These are phyloP conservation scores for Phytophthora sp. DNA, from an alignment of 352 stramenopile species.

Conservation along the genomic window DNA sequence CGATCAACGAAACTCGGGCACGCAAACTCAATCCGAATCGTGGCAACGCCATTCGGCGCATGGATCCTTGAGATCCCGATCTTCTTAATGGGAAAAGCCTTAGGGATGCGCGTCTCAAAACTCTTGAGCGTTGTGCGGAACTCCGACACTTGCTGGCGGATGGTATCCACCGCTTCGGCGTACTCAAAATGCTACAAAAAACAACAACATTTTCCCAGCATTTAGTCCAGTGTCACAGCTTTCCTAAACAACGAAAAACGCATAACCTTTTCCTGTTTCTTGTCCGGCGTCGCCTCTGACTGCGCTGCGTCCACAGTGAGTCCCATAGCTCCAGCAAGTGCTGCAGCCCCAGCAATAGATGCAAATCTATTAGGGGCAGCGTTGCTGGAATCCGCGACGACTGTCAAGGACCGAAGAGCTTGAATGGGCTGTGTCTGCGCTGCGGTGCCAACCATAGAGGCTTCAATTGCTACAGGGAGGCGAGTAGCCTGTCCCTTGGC, in stretches of 20 bases:
- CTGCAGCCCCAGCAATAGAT: slow-evolving; percentile 26
- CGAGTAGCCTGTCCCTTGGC: neutral
- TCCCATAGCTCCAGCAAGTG: slow-evolving; percentile 14
- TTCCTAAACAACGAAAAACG: neutral
- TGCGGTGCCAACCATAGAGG: neutral
- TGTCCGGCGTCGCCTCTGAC: slow-evolving; percentile 27
- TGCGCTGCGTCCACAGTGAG: slow-evolving; percentile 16
- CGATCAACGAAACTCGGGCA: slow-evolving; percentile 80
- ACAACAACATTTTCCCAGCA: slow-evolving; percentile 8
- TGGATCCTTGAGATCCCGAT: slow-evolving; percentile 81
- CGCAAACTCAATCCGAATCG: slow-evolving; percentile 84
- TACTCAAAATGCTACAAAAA: slow-evolving; percentile 64
- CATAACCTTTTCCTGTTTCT: slow-evolving; percentile 42
- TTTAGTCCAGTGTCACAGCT: slow-evolving; percentile 3
- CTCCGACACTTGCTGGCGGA: slow-evolving; percentile 78
- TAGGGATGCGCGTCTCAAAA: slow-evolving; percentile 71
- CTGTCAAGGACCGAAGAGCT: slow-evolving; percentile 12
- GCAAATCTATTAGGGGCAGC: slow-evolving; percentile 14
- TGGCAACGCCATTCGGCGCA: slow-evolving; percentile 83
- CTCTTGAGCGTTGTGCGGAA: slow-evolving; percentile 81
- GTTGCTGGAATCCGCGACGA: slow-evolving; percentile 10
- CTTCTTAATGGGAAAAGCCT: slow-evolving; percentile 83
- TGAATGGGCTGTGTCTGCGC: neutral
- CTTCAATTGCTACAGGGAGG: neutral
- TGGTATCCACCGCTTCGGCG: slow-evolving; percentile 63